Percentiles rank a stretch among this genome's conserved stretches.
Conservation (phyloP, 208 protist genomes). For the Trypanosomatidae sp. region DNA sequence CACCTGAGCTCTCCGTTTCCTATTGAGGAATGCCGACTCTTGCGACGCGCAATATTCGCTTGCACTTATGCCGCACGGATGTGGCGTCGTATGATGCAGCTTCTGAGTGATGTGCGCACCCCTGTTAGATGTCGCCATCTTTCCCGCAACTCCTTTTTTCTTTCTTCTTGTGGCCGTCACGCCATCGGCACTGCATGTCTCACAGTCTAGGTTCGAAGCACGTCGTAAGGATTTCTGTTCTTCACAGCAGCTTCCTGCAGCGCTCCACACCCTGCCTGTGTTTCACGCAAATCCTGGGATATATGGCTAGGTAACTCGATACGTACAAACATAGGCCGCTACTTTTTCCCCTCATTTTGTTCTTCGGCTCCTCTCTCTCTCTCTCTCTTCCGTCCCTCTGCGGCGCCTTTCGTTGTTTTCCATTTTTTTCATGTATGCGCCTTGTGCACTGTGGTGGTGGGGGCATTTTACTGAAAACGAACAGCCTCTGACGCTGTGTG, state of each 20-base stretch:
- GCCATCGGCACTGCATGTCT: neutral
- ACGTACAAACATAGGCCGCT: neutral
- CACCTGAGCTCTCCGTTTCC: neutral
- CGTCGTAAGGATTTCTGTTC: neutral
- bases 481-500: too few species aligned
- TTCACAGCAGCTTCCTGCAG: neutral
- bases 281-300: neutral
- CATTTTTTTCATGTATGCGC: neutral
- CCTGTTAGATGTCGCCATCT: neutral
- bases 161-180: neutral
- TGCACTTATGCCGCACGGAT: neutral
- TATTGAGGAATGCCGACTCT: neutral
- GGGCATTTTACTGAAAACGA: neutral
- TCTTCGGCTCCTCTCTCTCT: neutral
- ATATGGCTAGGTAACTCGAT: neutral
- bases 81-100: neutral
- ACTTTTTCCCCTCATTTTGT: neutral
- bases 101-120: neutral
- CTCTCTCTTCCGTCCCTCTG: neutral
- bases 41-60: neutral
- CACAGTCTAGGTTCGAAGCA: neutral
- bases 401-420: conserved; percentile 8
- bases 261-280: neutral
- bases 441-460: neutral
- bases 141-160: neutral